Evolutionary conservation across 1,284 basidiomycete species (phyloP), one percentile per base, ranked within the genome.

Genomic region (Takashimella tepidaria): DNA sequence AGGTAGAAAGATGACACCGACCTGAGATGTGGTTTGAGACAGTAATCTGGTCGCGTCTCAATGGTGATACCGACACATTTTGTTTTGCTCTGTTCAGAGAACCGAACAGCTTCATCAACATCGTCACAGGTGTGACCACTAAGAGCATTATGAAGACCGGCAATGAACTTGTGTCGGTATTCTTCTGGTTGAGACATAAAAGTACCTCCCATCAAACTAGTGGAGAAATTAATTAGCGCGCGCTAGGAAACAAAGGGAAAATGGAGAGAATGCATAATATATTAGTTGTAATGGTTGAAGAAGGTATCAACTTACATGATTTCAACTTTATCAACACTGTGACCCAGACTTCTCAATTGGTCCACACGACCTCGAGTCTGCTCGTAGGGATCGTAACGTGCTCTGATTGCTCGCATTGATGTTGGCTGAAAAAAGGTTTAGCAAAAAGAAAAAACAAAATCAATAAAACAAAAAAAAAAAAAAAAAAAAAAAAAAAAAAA

Each of bases 11-110:
- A n/a, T n/a, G n/a, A n/a, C 3, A 56, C 70, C 57, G 68, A 84
- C 87, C 86, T 88, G 46, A 99, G 80, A 79, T 99, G 96, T 3
- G 96, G 96, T 54, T 91, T 87, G 50, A 99, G 80, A 68, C 96
- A 99, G 75, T 99, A 99, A 74, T 99, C 96, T 25, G 96, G 96
- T 41, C 96, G 81, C 3, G 96, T 99, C 77, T 99, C 96, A 63
- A 99, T 98, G 2, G 96, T 99, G 67, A 99, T 98, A 4, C 96
- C 96, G 53, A 98, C 97, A 22, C 92, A 96, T 75, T 98, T 99
- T 44, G 92, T 95, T 78, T 95, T 93, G 68, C 92, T 91, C 72
- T 92, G 88, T 72, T 98, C 95, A 4, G 92, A 96, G 71, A 91
- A 97, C 55, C 87, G 88, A 45, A 99, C 95, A n/a, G 96, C 95